Evolutionary conservation across 116 monocot species (phyloP), one percentile per base, ranked within the genome.

Genomic region (Dioscorea cayenensis): DNA sequence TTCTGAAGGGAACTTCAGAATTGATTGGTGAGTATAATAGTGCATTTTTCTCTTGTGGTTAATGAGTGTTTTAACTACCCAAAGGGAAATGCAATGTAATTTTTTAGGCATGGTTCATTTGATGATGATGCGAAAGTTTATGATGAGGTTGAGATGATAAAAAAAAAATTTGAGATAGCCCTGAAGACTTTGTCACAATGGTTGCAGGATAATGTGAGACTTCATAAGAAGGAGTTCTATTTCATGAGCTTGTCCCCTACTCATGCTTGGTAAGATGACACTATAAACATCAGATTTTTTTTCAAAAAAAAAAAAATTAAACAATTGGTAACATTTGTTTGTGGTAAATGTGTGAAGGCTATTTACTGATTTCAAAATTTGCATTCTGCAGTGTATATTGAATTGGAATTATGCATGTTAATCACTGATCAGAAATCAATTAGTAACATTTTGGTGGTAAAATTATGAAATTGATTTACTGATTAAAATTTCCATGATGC

Each of bases 171-270:
- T 22, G 67, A 60, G 37, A 7, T 82, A 5, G 71, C 66, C 2
- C 14, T 80, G 48, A 71, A 60, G 66, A 71, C 65, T 35, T 71
- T 65, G 80, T 65, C 70, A 5, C 16, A 37, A 0, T 80, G 80
- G 80, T 63, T 75, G 23, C 71, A 75, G 71, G 36, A 32, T 27
- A 58, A 75, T 58, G 43, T 75, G 22, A 65, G 75, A 43, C 37
- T 43, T n/a, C 63, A 59, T 3, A 71, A 66, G 28, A 75, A 75
- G 6, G 49, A 74, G 49, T 5, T 71, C 25, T 80, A 75, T 71
- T 80, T 80, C 59, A 67, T 69, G 55, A 75, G 60, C 60, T 71
- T 75, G 66, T 80, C 80, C 17, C 80, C 80, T 20, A 43, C 66
- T n/a, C 80, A 80, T 37, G 16, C 14, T 0, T 65, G 66, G 78